phyloP scores from a whole-genome alignment of 768 basidiomycete species.

The Serendipita sp. region DNA sequence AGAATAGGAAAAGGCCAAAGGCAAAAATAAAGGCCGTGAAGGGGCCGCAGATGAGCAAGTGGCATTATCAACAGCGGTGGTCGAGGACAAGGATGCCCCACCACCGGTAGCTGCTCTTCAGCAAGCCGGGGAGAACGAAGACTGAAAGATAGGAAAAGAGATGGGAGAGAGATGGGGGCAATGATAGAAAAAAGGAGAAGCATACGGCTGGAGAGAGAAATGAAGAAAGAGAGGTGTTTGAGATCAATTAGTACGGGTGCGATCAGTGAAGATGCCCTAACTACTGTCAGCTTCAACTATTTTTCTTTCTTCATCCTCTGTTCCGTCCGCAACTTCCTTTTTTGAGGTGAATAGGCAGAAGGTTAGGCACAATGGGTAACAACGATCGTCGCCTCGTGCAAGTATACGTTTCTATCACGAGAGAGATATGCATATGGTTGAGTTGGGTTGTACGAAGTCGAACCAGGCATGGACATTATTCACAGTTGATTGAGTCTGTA shows the following conservation, averaged over 20 bases:
- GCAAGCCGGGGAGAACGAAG: neutral
- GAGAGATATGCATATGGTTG: neutral
- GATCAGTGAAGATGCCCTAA: constrained; percentile 7
- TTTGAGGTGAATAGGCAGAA: neutral
- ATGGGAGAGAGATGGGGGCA: neutral
- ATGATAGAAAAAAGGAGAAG: neutral
- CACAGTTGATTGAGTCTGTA: neutral
- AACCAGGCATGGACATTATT: neutral
- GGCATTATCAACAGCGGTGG: constrained; percentile 1
- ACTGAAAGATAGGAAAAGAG: neutral
- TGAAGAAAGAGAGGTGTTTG: neutral
- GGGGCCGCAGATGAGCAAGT: constrained; percentile 8
- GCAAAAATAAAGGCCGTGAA: neutral
- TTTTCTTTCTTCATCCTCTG: neutral
- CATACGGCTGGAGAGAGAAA: neutral
- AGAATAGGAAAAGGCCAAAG: constrained; percentile 4
- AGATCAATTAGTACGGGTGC: neutral
- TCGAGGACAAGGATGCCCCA: neutral
- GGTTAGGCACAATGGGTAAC: neutral
- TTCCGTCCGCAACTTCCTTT: neutral
- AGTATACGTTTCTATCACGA: neutral
- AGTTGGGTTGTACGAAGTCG: neutral
- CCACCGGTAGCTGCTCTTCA: neutral
- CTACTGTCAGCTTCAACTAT: neutral
- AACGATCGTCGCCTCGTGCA: constrained; percentile 1